Conservation (phyloP, 2,329 filamentous ascomycete genomes). For the Calonectria pseudoturangicola region DNA sequence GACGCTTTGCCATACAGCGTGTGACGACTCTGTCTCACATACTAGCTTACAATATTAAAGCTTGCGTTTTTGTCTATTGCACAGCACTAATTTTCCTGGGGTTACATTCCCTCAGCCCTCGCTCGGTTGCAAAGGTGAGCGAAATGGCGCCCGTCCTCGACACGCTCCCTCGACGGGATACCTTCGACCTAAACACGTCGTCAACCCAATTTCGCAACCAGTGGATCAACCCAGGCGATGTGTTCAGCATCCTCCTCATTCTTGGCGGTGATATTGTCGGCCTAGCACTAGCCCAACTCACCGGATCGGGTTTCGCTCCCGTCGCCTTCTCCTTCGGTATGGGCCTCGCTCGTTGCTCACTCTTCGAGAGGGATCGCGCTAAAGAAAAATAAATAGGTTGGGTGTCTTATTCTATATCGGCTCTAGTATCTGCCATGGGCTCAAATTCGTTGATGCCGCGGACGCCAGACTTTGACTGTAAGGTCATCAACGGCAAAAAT, state of each 20-base stretch:
- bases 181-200: neutral
- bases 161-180: neutral
- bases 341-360: neutral
- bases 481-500: constrained; percentile 16
- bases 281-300: constrained; percentile 16
- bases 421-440: neutral
- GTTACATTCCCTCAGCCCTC: neutral
- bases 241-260: constrained; percentile 26
- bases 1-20: no score
- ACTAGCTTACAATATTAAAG: no score
- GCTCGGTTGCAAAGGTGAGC: neutral
- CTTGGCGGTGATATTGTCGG: constrained; percentile 25
- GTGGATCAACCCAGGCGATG: neutral
- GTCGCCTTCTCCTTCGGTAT: constrained; percentile 16
- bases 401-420: constrained; percentile 6
- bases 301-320: constrained; percentile 10
- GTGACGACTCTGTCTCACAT: no score
- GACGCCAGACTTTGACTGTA: constrained; percentile 15
- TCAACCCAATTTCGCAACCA: neutral
- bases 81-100: neutral
- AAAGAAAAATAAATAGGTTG: neutral
- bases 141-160: neutral
- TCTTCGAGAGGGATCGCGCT: neutral
- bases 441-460: constrained; percentile 2
- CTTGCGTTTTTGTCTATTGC: neutral